Conservation (phyloP, 139 green algal species). For the Ettlia oleoabundans region DNA sequence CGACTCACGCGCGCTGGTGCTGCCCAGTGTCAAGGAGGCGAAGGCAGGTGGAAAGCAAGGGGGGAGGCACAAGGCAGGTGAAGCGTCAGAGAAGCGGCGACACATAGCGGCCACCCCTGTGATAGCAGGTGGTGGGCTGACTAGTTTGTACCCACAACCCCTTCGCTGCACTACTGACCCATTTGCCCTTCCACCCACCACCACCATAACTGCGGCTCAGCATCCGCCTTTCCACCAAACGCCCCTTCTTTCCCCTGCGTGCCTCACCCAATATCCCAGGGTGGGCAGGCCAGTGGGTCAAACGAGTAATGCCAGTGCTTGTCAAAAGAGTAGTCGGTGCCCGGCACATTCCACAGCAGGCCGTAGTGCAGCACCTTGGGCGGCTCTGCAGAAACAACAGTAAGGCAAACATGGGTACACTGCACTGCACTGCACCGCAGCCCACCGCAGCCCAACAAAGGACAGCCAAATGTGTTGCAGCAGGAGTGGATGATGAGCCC, state of each 20-base stretch:
- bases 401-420: not conserved
- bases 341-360: constrained; percentile 57
- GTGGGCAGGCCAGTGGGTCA: constrained; percentile 70
- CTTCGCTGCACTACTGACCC: too few relatives aligned
- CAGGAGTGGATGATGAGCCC: not conserved
- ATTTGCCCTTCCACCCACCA: too few relatives aligned
- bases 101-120: too few relatives aligned
- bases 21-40: not conserved
- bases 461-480: not conserved
- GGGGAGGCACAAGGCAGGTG: not conserved
- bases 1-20: not conserved
- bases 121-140: not conserved
- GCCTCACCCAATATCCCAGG: constrained; percentile 61
- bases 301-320: constrained; percentile 86
- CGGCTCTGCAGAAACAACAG: constrained; percentile 19
- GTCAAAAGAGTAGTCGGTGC: constrained; percentile 68
- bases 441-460: too few relatives aligned
- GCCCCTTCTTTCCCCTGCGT: not conserved
- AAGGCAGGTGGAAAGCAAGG: not conserved
- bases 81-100: too few relatives aligned
- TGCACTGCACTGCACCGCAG: not conserved
- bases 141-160: not conserved
- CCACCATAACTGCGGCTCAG: too few relatives aligned
- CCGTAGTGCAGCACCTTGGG: constrained; percentile 88
- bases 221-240: not conserved